Base-by-base conservation (phyloP, 805 yeast genomes). In the Lachancea fermentati region DNA sequence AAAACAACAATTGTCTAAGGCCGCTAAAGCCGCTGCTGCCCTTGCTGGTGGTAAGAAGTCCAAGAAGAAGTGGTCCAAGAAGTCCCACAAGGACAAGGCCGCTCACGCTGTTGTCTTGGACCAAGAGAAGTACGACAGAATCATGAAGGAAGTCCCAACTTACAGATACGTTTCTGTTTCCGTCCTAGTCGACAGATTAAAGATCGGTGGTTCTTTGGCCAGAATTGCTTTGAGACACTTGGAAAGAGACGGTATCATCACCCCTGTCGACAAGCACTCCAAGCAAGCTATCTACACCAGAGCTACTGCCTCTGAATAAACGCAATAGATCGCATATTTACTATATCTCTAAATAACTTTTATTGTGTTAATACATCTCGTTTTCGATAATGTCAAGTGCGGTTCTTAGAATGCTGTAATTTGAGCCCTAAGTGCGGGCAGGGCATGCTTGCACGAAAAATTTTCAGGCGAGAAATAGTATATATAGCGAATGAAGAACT, bases 11-110 rank as follows among this genome's bases (percentile, higher is more conserved):
- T 89, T 87, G 75, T 84, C 96, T 68, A 91, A 91, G 80, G 97
- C 97, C 75, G 97, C 96, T 69, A 91, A 91, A 81, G 96, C 96
- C 69, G 97, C 97, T 68, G 97, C 97, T 79, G 97, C 97, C 73
- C 79, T 87, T 83, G 96, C 97, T 73, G 97, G 97, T 85, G 96
- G 97, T 83, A 89, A 89, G 85, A 88, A 91, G 71, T 9, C 42
- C 37, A 30, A 41, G 32, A 30, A 45, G 95, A 93, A 93, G 96
- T 93, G 97, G 98, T 85, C 95, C 85, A 89, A 91, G 83, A 96
- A 96, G 76, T 88, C 94, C 83, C 96, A 88, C 74, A 93, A 94
- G 89, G 99, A 93, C 78, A 91, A 85, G 95, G 97, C 98, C 65
- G 91, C 86, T 73, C 98, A 93, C 81, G 81, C 88, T 69, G 89